Evolutionary conservation across 371 early-diverging fungal species (phyloP).

Genomic region (Paraphysoderma sedebokerense): DNA sequence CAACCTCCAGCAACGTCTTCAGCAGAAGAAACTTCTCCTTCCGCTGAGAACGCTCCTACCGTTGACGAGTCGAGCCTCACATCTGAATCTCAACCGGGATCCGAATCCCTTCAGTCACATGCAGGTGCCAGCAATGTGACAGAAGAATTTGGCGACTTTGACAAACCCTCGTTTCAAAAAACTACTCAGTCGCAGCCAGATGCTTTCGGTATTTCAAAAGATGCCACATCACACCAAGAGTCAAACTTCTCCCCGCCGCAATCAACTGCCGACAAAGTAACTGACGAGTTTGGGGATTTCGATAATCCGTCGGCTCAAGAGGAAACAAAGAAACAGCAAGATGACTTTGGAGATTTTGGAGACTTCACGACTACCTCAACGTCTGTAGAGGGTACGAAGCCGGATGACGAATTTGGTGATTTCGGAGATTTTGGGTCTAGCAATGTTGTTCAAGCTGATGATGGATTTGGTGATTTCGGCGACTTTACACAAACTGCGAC

Average conservation of each 20-base stretch:
- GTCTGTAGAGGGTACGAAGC: background rate
- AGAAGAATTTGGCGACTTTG: background rate
- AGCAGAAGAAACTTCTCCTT: no score
- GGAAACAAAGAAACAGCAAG: background rate
- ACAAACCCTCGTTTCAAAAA: background rate
- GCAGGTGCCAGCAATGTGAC: background rate
- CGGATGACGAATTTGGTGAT: conserved; percentile 3
- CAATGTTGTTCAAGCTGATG: no score
- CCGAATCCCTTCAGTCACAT: no score
- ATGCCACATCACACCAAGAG: no score
- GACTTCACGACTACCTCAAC: conserved; percentile 4
- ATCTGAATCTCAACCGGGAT: no score
- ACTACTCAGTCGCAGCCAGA: background rate
- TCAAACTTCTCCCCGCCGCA: no score
- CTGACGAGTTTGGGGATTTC: background rate
- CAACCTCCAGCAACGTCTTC: no score
- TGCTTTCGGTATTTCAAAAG: conserved; percentile 20
- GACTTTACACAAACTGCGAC: conserved; percentile 3
- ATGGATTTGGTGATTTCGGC: conserved; percentile 12
- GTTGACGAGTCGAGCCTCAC: no score
- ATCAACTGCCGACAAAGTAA: background rate
- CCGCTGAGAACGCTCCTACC: no score
- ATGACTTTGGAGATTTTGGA: conserved; percentile 22
- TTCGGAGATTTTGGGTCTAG: background rate
- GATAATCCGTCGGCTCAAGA: background rate